A percentile compares a stretch with the other conserved stretches of the same genome.
Conservation (phyloP, 2,329 filamentous ascomycete species). For the Claviceps sp. region DNA sequence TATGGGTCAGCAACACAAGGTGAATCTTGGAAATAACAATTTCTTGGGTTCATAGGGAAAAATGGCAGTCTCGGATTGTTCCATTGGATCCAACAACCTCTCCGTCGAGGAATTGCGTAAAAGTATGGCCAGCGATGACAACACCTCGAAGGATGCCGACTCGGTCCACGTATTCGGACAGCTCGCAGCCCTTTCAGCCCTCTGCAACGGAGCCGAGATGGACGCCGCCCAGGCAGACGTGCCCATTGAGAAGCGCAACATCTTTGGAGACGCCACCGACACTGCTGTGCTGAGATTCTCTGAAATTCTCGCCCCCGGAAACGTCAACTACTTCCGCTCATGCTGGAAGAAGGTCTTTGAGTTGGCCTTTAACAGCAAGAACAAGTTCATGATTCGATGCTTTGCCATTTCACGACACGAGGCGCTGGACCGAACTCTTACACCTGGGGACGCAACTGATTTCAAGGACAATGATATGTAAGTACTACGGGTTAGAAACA, state of each 20-base stretch:
- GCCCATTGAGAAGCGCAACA: conserved; percentile 46
- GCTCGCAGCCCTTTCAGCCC: conserved; percentile 45
- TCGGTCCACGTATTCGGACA: conserved; percentile 32
- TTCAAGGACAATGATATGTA: conserved; percentile 26
- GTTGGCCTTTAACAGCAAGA: conserved; percentile 68
- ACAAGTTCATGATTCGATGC: conserved; percentile 66
- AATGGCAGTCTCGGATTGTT: conserved; percentile 60
- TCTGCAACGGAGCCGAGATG: conserved; percentile 67
- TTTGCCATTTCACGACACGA: conserved; percentile 31
- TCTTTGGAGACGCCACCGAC: conserved; percentile 67
- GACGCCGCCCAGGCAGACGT: conserved; percentile 49
- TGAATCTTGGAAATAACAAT: not conserved
- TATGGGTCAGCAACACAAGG: not conserved
- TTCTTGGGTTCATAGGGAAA: conserved; percentile 35
- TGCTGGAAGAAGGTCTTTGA: conserved; percentile 55
- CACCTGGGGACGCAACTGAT: conserved; percentile 18
- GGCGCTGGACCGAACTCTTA: conserved; percentile 22
- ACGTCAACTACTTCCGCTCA: conserved; percentile 44
- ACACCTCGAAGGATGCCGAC: conserved; percentile 19
- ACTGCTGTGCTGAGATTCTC: conserved; percentile 61
- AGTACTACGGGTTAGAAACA: conserved; percentile 6
- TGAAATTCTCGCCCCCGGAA: conserved; percentile 39
- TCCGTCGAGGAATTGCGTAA: conserved; percentile 37
- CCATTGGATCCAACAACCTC: conserved; percentile 38
- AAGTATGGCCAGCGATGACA: conserved; percentile 13